Base-by-base conservation (phyloP, 495 filamentous ascomycete species). In the Pseudevernia furfuracea region DNA sequence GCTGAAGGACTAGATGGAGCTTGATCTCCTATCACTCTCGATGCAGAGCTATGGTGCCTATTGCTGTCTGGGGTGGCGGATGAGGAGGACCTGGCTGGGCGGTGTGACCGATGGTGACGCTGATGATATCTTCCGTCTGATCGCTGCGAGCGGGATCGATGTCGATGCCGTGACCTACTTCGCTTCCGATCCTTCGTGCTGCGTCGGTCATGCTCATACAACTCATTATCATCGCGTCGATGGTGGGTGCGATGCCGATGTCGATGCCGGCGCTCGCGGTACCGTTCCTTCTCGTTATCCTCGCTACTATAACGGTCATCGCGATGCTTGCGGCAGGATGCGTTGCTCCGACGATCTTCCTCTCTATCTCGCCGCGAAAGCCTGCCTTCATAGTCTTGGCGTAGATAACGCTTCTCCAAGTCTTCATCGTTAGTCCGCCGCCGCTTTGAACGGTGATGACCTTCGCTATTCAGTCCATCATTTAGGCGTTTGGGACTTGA, bases 1-100 rank as follows among this genome's bases (percentile, higher is more conserved):
- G 86, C 71, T 80, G 89, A 68, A 80, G 89, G 63, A 79, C 86
- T 69, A 80, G 84, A 39, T 82, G 78, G 71, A 77, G 79, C 62
- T 80, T 79, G 69, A 77, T 75, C 69, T 25, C 44, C 44, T 30
- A 49, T 28, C 43, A 21, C 19, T 62, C 39, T 69, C 62, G 25
- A 59, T 65, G 32, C 66, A 67, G 41, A 55, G 62, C 53, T 68
- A 59, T 34, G 34, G 41, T 48, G 62, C 37, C 39, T 36, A 34
- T 58, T 61, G 6, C 48, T 57, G 15, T 69, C 61, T 61, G 41
- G 55, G 19, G 52, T 37, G 23, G 9, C n/a, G 3, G 61, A 56
- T 15, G 60, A 63, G 9, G 37, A 30, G 0, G 57, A 53, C 61
- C 21, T 48, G 21, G 32, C 30, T 53, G 21, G n/a, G 32, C n/a